A percentile compares a stretch with the other conserved stretches of the same genome.
Evolutionary conservation across 768 basidiomycete genomes (phyloP).

Genomic region (Pleurotus ostreatus): DNA sequence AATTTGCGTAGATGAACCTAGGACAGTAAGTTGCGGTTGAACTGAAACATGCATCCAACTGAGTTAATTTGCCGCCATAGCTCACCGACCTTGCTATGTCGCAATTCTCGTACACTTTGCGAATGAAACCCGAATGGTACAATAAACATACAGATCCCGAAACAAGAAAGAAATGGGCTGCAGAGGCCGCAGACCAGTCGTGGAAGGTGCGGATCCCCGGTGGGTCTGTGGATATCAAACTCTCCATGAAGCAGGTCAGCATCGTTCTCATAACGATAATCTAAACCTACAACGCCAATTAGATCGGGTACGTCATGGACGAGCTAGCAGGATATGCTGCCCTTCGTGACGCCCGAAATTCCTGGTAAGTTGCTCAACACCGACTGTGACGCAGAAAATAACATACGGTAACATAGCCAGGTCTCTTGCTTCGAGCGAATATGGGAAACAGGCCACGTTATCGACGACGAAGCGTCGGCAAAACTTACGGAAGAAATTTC

Average conservation of each 20-base stretch:
- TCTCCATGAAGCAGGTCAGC: constrained; percentile 38
- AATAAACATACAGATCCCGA: constrained; percentile 20
- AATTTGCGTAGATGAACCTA: constrained; percentile 36
- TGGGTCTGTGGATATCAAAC: constrained; percentile 21
- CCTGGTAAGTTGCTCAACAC: constrained; percentile 27
- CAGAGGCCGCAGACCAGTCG: constrained; percentile 19
- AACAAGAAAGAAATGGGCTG: constrained; percentile 27
- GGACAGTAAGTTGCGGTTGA: constrained; percentile 32
- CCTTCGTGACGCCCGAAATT: constrained; percentile 31
- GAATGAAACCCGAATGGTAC: constrained; percentile 39
- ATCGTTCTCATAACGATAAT: background rate
- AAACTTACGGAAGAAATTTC: constrained; percentile 20
- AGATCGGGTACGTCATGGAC: constrained; percentile 47
- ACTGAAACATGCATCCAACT: background rate
- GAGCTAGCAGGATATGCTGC: constrained; percentile 43
- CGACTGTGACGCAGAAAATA: background rate
- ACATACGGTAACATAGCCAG: constrained; percentile 28
- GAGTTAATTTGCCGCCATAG: constrained; percentile 18
- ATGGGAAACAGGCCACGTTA: constrained; percentile 36
- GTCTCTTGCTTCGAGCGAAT: constrained; percentile 56
- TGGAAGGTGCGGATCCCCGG: constrained; percentile 36
- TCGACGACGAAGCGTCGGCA: constrained; percentile 12
- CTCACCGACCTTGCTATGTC: constrained; percentile 48
- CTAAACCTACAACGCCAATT: background rate
- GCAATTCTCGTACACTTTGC: constrained; percentile 38